Base-by-base conservation (phyloP, 2,329 filamentous ascomycete species). In the Paracoccidioides lutzii region DNA sequence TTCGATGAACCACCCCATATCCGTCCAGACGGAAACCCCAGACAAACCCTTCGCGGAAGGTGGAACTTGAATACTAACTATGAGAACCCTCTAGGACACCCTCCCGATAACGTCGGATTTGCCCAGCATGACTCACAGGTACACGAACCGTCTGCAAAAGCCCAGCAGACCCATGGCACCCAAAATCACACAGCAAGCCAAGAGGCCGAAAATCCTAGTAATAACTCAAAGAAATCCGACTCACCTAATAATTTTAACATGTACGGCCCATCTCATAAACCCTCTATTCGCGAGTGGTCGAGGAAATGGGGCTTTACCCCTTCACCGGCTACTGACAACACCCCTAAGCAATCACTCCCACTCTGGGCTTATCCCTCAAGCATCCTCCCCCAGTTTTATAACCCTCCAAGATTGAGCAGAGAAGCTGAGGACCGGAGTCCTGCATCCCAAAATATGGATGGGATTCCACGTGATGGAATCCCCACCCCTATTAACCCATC, bases 31-130 rank as follows among this genome's bases (percentile, higher is more conserved):
- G 33, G 41, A 40, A n/a, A 15, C 15, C 40, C 54, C 22, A 43
- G 42, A 28, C 41, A 52, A 51, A 51, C 30, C 5, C 35, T 40
- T 12, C 46, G 35, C 28, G 58, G 56, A 46, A 64, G 58, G 53
- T 57, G 59, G 58, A 60, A 65, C 55, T 59, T 58, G 51, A 54
- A 57, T 55, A 57, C 66, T 68, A 62, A 71, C 63, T 56, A 53
- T 55, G 58, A 63, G 30, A 53, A 57, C 37, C 41, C 57, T 55
- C 51, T 66, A 71, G 69, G 67, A 51, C 64, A 66, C 35, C 63
- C 67, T 56, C 66, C 66, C 14, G 66, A 67, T 28, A 59, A 55
- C n/a, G 48, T 30, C 3, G 48, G 14, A 41, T 54, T 30, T 35
- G 55, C 10, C 40, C 41, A 38, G 48, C 54, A n/a, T 15, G 52